Evolutionary conservation across 257 asterid genomes (phyloP).

Genomic region (Prunella vulgaris): DNA sequence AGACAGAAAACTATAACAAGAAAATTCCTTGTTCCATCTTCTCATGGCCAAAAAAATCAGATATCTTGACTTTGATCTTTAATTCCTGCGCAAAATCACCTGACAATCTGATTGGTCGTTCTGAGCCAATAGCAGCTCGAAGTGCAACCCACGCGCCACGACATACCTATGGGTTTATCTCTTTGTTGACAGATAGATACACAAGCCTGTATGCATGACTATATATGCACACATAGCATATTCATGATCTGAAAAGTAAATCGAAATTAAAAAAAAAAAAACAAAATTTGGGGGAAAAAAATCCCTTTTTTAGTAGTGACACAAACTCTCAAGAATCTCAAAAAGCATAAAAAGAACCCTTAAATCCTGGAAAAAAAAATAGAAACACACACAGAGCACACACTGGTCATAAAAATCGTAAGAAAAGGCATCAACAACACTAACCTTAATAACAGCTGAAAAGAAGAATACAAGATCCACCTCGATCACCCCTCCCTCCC

Average conservation of each 20-base stretch:
- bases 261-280: neutral
- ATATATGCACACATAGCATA: neutral
- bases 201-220: neutral
- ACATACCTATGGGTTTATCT: conserved; percentile 12
- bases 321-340: conserved; percentile 22
- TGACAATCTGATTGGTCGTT: conserved; percentile 34
- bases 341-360: conserved; percentile 21
- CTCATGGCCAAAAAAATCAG: conserved; percentile 19
- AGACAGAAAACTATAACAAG: neutral
- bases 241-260: neutral
- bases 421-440: conserved; percentile 32
- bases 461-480: conserved; percentile 82
- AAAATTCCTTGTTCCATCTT: conserved; percentile 17
- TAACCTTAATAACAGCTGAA: conserved; percentile 57
- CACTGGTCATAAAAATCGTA: conserved; percentile 28
- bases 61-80: conserved; percentile 41
- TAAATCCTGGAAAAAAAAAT: conserved; percentile 27
- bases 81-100: conserved; percentile 36
- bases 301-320: conserved; percentile 18
- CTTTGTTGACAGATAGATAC: neutral
- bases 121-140: conserved; percentile 13
- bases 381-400: neutral
- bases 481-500: conserved; percentile 58
- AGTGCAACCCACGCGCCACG: conserved; percentile 34
- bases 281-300: no score